phyloP scores from a whole-genome alignment of 768 basidiomycete species.

The Kwoniella mangroviensis region DNA sequence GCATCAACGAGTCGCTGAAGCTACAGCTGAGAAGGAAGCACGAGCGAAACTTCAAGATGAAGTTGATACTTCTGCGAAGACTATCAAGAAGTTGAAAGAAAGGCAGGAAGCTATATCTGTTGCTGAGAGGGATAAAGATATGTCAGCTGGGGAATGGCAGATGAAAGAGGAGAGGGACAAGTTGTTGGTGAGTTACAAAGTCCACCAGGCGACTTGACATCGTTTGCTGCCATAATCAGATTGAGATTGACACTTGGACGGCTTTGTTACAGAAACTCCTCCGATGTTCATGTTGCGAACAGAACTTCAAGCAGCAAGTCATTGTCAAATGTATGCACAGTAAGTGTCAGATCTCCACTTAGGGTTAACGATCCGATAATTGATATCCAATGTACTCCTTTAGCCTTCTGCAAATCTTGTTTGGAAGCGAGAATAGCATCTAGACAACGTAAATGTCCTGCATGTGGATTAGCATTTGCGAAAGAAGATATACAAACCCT shows the following conservation, averaged over 20 bases:
- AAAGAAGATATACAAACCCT: slow-evolving; percentile 77
- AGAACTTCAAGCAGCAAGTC: slow-evolving; percentile 75
- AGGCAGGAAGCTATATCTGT: slow-evolving; percentile 42
- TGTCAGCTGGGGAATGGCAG: slow-evolving; percentile 36
- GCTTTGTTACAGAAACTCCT: slow-evolving; percentile 68
- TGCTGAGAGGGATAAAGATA: slow-evolving; percentile 14
- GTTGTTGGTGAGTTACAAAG: slow-evolving; percentile 48
- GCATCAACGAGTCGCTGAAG: slow-evolving; percentile 47
- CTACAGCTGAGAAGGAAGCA: slow-evolving; percentile 46
- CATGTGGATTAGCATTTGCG: slow-evolving; percentile 79
- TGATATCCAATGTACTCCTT: too few species aligned
- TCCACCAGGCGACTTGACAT: too few species aligned
- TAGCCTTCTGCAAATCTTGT: slow-evolving; percentile 74
- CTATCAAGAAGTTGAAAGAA: slow-evolving; percentile 54
- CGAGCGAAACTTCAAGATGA: slow-evolving; percentile 54
- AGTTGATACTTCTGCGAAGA: slow-evolving; percentile 38
- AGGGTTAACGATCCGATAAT: too few species aligned
- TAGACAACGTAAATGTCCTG: slow-evolving; percentile 91
- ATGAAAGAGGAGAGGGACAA: slow-evolving; percentile 51
- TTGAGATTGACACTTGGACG: too few species aligned
- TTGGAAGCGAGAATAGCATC: slow-evolving; percentile 84
- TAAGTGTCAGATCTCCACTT: slow-evolving; percentile 59
- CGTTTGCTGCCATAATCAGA: too few species aligned
- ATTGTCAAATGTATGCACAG: slow-evolving; percentile 91
- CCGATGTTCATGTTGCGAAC: slow-evolving; percentile 85